A percentile compares a stretch with the other conserved stretches of the same genome.
phyloP scores from a whole-genome alignment of 2,329 filamentous ascomycete species.

The Bisporella sp. region DNA sequence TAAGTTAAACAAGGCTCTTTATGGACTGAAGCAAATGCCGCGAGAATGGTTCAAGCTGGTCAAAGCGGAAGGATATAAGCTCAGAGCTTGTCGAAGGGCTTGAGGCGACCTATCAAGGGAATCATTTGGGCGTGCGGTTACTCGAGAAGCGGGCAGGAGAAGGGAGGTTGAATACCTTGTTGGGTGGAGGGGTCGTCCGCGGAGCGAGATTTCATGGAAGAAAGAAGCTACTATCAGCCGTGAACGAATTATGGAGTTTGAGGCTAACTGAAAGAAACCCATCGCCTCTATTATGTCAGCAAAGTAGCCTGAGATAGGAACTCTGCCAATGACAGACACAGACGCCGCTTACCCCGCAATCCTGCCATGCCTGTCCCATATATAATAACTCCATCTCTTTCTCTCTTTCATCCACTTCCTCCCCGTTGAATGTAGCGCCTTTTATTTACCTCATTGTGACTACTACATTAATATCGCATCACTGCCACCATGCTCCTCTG shows the following conservation, averaged over 20 bases:
- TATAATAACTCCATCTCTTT: too few relatives aligned
- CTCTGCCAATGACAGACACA: too few relatives aligned
- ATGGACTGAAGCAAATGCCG: too few relatives aligned
- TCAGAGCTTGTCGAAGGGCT: slow-evolving; percentile 8
- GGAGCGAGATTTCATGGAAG: slow-evolving; percentile 11
- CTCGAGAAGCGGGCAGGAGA: slow-evolving; percentile 8
- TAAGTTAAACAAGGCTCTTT: too few relatives aligned
- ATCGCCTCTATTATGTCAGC: too few relatives aligned
- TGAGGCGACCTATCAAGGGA: slow-evolving; percentile 13
- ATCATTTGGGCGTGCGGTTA: slow-evolving; percentile 7
- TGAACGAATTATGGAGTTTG: slow-evolving; percentile 9
- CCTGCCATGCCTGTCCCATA: too few relatives aligned
- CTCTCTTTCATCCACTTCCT: too few relatives aligned
- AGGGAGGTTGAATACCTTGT: slow-evolving; percentile 5
- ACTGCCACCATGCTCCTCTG: slow-evolving; percentile 8
- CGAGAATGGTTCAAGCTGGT: too few relatives aligned
- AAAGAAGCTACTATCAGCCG: slow-evolving; percentile 8
- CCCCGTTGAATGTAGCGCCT: too few relatives aligned
- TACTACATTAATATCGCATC: neutral
- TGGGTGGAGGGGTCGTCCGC: slow-evolving; percentile 8
- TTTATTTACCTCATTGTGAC: slow-evolving; percentile 2
- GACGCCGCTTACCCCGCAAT: too few relatives aligned
- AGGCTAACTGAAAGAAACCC: slow-evolving; percentile 1
- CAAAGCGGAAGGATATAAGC: slow-evolving; percentile 12
- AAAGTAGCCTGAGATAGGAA: too few relatives aligned